phyloP scores from a whole-genome alignment of 805 yeast genomes.

The Ogataea methylovora region DNA sequence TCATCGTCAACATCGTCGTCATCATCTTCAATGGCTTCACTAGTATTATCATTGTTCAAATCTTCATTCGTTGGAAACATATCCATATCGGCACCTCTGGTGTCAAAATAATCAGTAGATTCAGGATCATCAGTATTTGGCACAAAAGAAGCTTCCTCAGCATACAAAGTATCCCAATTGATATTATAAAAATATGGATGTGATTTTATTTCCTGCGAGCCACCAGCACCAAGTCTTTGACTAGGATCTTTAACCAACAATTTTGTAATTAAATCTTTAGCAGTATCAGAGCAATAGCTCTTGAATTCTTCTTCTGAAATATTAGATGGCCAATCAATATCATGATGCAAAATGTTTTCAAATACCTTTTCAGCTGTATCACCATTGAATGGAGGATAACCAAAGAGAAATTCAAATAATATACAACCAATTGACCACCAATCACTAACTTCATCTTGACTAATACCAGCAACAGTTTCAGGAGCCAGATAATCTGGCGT shows the following conservation, averaged over 20 bases:
- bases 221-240: conserved; percentile 68
- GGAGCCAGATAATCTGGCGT: conserved; percentile 98
- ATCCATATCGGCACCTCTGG: conserved; percentile 75
- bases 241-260: conserved; percentile 59
- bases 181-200: conserved; percentile 74
- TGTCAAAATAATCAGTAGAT: conserved; percentile 84
- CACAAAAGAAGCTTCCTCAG: conserved; percentile 72
- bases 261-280: conserved; percentile 63
- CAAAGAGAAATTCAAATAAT: conserved; percentile 83
- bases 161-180: conserved; percentile 68
- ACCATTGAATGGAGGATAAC: conserved; percentile 93
- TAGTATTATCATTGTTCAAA: conserved; percentile 18
- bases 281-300: conserved; percentile 51
- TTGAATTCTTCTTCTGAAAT: conserved; percentile 45
- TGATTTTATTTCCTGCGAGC: conserved; percentile 67
- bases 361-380: conserved; percentile 74
- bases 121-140: conserved; percentile 78
- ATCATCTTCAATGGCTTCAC: background rate
- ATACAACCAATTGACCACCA: conserved; percentile 99
- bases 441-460: conserved; percentile 82
- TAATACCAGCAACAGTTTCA: conserved; percentile 80
- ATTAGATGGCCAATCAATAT: conserved; percentile 83
- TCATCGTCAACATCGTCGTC: background rate
- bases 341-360: conserved; percentile 65
- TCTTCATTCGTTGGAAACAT: conserved; percentile 46